Base-by-base conservation (phyloP, 805 yeast species). In the Zygotorulaspora sp. region DNA sequence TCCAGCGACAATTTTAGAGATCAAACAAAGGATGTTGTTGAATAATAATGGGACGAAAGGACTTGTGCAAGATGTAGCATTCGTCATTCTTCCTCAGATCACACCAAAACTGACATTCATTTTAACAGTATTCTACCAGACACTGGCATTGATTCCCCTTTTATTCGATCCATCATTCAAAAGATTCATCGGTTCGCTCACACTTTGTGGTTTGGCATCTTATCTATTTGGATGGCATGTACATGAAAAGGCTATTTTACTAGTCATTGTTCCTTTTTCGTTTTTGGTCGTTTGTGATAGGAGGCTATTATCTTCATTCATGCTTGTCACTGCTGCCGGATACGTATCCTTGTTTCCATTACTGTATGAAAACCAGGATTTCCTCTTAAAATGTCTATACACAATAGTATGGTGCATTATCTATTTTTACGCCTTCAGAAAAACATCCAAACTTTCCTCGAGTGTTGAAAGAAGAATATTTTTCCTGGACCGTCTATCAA, bases 201-300 rank as follows among this genome's bases (percentile, higher is more conserved):
- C 96, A 0, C 70, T 90, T 32, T 90, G 97, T 63, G 97, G 94
- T 3, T 86, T 77, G 63, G 80, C 96, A 0, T 83, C 96, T 2
- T 92, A 85, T 55, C 64, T 92, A 33, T 92, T 92, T 63, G 98
- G 99, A 4, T 92, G 97, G 97, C 97, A 92, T 56, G 98, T 92
- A 16, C 98, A 92, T 65, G 98, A 92, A 62, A 92, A 92, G 71
- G 97, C 97, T 0, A 77, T 92, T n/a, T 72, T 92, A 70, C 61
- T 89, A 14, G 81, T 90, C 2, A 83, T 92, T 6, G 75, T 92
- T 48, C 99, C 99, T 1, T 79, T 86, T 59, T 73, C 92, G 5
- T 80, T 92, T 57, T 62, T 89, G 18, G 83, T 80, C 3, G 70
- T 79, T 10, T 69, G 74, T 25, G 96, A 87, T 54, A 72, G 81